Conservation (phyloP, 345 rosid genomes). For the Lepidium africanum region DNA sequence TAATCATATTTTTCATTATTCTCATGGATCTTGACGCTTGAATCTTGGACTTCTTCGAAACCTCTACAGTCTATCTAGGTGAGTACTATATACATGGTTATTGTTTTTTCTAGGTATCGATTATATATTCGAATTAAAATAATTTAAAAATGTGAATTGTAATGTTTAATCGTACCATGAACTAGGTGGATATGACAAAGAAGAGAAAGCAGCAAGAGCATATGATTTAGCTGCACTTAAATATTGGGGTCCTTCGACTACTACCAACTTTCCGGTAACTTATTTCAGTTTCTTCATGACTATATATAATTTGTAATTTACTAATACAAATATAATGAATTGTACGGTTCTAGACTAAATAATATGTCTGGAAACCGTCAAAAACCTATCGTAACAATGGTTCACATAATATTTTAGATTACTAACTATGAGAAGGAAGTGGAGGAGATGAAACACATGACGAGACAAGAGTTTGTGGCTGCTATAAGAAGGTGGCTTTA, state of each 20-base stretch:
- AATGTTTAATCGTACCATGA: neutral
- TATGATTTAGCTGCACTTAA: constrained; percentile 95
- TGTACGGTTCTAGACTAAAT: too few species aligned
- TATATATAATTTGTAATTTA: too few species aligned
- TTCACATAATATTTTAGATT: constrained; percentile 36
- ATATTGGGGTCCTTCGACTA: constrained; percentile 97
- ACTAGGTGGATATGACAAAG: constrained; percentile 97
- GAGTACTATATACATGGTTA: constrained; percentile 16
- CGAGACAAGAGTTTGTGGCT: constrained; percentile 97
- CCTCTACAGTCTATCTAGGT: constrained; percentile 78
- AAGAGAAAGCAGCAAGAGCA: constrained; percentile 98
- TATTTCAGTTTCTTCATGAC: neutral
- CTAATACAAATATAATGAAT: too few species aligned
- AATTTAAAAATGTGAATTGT: neutral
- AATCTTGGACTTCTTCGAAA: constrained; percentile 6
- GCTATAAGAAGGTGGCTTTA: constrained; percentile 70
- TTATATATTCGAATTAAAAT: neutral
- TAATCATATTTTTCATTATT: constrained; percentile 17
- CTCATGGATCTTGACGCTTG: constrained; percentile 11
- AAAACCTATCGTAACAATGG: too few species aligned
- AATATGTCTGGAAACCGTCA: too few species aligned
- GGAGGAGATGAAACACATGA: constrained; percentile 99
- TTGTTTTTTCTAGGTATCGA: neutral
- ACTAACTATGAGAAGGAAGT: constrained; percentile 92
- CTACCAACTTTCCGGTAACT: constrained; percentile 84